Evolutionary conservation across 495 filamentous ascomycete species (phyloP).

Genomic region (Darksidea phi): DNA sequence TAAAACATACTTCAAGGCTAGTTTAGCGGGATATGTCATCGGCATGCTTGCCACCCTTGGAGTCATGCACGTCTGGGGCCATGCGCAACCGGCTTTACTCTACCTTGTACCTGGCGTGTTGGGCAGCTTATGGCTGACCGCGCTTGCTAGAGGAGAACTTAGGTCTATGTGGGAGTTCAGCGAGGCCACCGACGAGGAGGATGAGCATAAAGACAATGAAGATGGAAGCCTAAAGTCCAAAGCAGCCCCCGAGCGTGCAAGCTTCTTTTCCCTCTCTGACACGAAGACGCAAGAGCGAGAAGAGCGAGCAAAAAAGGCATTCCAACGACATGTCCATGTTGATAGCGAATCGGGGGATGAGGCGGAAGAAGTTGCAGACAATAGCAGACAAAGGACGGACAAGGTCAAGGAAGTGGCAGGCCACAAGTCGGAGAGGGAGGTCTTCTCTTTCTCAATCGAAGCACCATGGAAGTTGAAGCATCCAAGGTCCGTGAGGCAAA

Average conservation of each 20-base stretch:
- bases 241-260: constrained; percentile 16
- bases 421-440: constrained; percentile 23
- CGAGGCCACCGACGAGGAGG: constrained; percentile 56
- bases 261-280: constrained; percentile 35
- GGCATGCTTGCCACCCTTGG: constrained; percentile 77
- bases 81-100: constrained; percentile 86
- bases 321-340: constrained; percentile 19
- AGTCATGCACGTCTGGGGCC: constrained; percentile 73
- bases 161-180: constrained; percentile 75
- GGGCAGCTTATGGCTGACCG: constrained; percentile 75
- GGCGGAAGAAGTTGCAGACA: constrained; percentile 1
- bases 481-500: constrained; percentile 6
- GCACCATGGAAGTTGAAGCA: constrained; percentile 33
- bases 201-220: constrained; percentile 34
- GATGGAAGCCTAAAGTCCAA: constrained; percentile 17
- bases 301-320: constrained; percentile 21
- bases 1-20: constrained; percentile 85
- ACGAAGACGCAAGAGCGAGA: constrained; percentile 28
- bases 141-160: constrained; percentile 65
- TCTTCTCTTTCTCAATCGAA: constrained; percentile 39
- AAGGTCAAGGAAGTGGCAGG: constrained; percentile 19
- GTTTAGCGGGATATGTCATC: constrained; percentile 70
- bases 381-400: constrained; percentile 2
- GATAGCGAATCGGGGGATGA: constrained; percentile 16
- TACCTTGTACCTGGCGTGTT: constrained; percentile 91